phyloP scores from a whole-genome alignment of 441 rosid species.

The Jatropha multifida region DNA sequence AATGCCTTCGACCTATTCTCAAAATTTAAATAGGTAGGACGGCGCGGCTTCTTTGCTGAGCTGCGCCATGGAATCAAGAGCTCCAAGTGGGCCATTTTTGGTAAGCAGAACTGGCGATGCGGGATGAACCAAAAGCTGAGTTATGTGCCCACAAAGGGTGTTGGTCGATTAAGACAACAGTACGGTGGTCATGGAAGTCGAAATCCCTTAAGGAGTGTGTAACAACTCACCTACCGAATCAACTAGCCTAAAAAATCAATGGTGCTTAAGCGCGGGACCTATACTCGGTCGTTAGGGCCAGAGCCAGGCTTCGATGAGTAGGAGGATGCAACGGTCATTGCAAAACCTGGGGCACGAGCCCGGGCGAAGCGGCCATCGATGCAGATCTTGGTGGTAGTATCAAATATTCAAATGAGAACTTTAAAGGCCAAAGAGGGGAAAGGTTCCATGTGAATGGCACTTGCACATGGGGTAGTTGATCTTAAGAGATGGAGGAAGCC shows the following conservation, averaged over 20 bases:
- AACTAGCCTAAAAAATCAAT: constrained; percentile 1
- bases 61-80: not conserved
- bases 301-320: constrained; percentile 1
- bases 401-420: too few relatives aligned
- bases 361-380: not conserved
- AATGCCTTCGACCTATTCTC: too few relatives aligned
- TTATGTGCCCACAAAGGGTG: too few relatives aligned
- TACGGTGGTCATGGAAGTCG: too few relatives aligned
- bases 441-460: constrained; percentile 1
- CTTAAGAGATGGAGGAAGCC: too few relatives aligned
- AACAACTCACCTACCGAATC: too few relatives aligned
- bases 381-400: constrained; percentile 6
- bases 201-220: too few relatives aligned
- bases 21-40: too few relatives aligned
- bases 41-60: not conserved
- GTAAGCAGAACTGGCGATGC: not conserved
- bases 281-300: not conserved
- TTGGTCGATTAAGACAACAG: too few relatives aligned
- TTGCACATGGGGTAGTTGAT: too few relatives aligned
- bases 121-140: not conserved
- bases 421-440: constrained; percentile 9
- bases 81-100: not conserved
- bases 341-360: not conserved
- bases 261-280: not conserved
- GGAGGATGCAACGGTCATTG: constrained; percentile 1